Conservation (phyloP, 306 rosid genomes). For the Rosa persica region DNA sequence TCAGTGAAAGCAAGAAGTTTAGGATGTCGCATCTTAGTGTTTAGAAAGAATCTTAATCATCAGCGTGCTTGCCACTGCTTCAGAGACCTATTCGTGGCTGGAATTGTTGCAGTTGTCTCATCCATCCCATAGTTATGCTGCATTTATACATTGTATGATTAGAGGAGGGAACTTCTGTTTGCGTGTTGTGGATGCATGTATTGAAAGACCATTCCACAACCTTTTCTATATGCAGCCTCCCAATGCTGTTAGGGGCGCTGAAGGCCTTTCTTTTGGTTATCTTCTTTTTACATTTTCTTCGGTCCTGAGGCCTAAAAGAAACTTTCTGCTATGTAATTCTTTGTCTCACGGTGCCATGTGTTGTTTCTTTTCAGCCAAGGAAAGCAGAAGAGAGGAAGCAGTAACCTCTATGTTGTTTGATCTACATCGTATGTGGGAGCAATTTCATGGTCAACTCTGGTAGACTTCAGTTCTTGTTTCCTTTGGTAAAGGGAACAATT, state of each 20-base stretch:
- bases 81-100: neutral
- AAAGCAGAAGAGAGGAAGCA: slow-evolving; percentile 91
- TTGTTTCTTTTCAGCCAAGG: slow-evolving; percentile 67
- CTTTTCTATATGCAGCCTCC: neutral
- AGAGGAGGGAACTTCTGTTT: neutral
- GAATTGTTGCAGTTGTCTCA: neutral
- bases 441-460: slow-evolving; percentile 2
- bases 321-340: neutral
- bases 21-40: neutral
- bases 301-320: neutral
- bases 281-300: neutral
- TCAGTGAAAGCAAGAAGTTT: neutral
- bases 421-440: neutral
- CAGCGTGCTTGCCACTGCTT: neutral
- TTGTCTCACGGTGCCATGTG: slow-evolving; percentile 12
- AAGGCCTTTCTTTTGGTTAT: neutral
- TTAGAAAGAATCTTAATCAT: neutral
- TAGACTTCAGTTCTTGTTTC: slow-evolving; percentile 8
- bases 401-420: slow-evolving; percentile 24
- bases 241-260: neutral
- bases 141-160: neutral
- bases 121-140: neutral
- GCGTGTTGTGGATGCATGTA: neutral
- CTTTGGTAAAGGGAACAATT: slow-evolving; percentile 14
- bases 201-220: neutral